Percentiles rank a stretch among this genome's conserved stretches.
These are phyloP conservation scores for Colletotrichum plurivorum DNA, from an alignment of 2,329 filamentous ascomycete species.

Conservation along the genomic window DNA sequence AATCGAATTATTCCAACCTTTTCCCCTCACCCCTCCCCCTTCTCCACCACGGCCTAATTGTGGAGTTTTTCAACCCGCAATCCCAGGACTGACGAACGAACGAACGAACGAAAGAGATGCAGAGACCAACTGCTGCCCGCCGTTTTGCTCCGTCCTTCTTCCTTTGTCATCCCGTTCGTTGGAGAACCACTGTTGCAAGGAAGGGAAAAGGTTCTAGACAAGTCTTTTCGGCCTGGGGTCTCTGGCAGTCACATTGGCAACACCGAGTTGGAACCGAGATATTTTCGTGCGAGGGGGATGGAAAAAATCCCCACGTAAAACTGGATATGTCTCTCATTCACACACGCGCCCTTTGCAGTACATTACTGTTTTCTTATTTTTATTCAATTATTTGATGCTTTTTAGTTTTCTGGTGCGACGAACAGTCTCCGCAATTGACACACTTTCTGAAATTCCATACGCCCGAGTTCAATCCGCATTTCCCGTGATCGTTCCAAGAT, in stretches of 20 bases:
- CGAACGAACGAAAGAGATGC: too few species aligned
- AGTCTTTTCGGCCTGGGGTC: background rate
- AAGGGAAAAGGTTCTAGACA: slow-evolving; percentile 15
- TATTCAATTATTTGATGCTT: too few species aligned
- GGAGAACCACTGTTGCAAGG: background rate
- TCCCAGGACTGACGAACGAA: slow-evolving; percentile 3
- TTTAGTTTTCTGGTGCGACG: too few species aligned
- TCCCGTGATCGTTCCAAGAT: too few species aligned
- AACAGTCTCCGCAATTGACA: too few species aligned
- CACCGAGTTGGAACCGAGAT: slow-evolving; percentile 34
- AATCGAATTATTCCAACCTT: too few species aligned
- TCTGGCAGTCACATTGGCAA: slow-evolving; percentile 1
- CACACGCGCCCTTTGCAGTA: background rate
- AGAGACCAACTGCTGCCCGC: slow-evolving; percentile 4
- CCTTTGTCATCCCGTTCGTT: background rate
- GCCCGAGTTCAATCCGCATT: too few species aligned
- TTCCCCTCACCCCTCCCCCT: background rate
- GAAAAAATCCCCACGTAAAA: background rate
- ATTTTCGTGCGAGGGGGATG: slow-evolving; percentile 6
- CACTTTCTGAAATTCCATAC: too few species aligned
- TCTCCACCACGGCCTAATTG: slow-evolving; percentile 27
- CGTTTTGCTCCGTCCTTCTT: slow-evolving; percentile 6
- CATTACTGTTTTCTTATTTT: too few species aligned
- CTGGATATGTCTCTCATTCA: slow-evolving; percentile 3
- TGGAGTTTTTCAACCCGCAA: slow-evolving; percentile 7